Conservation (phyloP, 257 asterid species). For the Verbascum thapsus region DNA sequence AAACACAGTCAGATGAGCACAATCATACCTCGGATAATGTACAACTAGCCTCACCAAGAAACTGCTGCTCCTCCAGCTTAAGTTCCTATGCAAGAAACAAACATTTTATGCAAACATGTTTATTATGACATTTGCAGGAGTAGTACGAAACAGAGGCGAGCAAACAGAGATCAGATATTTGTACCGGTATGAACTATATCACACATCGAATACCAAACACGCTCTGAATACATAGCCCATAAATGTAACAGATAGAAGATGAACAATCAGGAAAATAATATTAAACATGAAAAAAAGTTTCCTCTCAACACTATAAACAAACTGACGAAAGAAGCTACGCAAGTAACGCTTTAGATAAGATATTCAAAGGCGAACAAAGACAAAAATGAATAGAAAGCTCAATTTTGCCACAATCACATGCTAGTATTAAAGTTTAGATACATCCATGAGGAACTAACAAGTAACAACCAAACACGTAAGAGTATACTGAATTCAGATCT, state of each 20-base stretch:
- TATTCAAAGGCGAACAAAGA: not conserved
- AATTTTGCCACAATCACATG: not conserved
- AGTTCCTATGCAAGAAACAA: constrained; percentile 43
- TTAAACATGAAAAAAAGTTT: not conserved
- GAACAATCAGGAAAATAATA: not conserved
- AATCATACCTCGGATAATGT: constrained; percentile 74
- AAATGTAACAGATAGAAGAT: not conserved
- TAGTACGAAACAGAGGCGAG: constrained; percentile 17
- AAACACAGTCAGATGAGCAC: constrained; percentile 25
- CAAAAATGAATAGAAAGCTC: constrained; percentile 1
- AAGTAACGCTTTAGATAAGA: constrained; percentile 6
- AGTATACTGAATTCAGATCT: not conserved
- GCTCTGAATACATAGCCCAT: not conserved
- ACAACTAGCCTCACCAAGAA: constrained; percentile 95
- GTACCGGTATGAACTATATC: constrained; percentile 34
- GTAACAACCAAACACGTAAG: not conserved
- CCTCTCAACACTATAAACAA: not conserved
- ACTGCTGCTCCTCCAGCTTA: constrained; percentile 92
- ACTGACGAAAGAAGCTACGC: not conserved
- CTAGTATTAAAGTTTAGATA: not conserved
- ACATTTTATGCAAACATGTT: constrained; percentile 11
- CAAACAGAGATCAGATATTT: not conserved
- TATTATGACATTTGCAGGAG: constrained; percentile 1
- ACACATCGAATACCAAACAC: not conserved
- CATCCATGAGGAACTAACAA: not conserved